Percentiles rank a stretch among this genome's conserved stretches.
Evolutionary conservation across 1,284 basidiomycete genomes (phyloP).

Genomic region (Marasmius oreades): DNA sequence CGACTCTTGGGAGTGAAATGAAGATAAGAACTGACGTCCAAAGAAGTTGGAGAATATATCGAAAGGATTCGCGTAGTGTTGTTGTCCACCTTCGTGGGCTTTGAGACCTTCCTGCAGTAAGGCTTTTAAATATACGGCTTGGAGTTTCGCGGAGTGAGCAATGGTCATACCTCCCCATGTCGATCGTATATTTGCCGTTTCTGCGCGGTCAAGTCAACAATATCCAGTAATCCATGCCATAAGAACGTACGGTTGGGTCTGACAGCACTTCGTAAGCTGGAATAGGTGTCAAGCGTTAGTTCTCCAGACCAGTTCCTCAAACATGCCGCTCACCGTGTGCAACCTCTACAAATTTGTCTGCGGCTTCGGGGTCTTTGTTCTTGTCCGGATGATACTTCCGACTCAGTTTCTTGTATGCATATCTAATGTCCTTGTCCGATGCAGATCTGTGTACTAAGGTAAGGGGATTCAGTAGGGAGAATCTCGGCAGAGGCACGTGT

Average conservation of each 20-base stretch:
- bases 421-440: slow-evolving; percentile 83
- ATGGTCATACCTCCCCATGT: slow-evolving; percentile 83
- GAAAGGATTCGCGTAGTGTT: slow-evolving; percentile 78
- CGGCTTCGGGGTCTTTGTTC: slow-evolving; percentile 81
- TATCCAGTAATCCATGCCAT: background rate
- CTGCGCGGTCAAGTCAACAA: slow-evolving; percentile 34
- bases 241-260: slow-evolving; percentile 59
- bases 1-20: background rate
- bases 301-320: background rate
- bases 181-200: slow-evolving; percentile 91
- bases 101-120: slow-evolving; percentile 75
- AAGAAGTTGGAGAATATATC: slow-evolving; percentile 94
- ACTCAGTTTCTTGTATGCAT: slow-evolving; percentile 88
- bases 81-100: slow-evolving; percentile 78
- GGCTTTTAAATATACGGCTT: background rate
- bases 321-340: slow-evolving; percentile 65
- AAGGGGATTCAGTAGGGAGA: slow-evolving; percentile 22
- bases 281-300: slow-evolving; percentile 7
- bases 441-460: slow-evolving; percentile 73
- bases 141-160: background rate
- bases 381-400: slow-evolving; percentile 93
- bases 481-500: slow-evolving; percentile 20
- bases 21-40: slow-evolving; percentile 47
- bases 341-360: slow-evolving; percentile 86
- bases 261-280: slow-evolving; percentile 92